Evolutionary conservation across 2,329 filamentous ascomycete genomes (phyloP).

Genomic region (Pseudocercospora fijiensis): DNA sequence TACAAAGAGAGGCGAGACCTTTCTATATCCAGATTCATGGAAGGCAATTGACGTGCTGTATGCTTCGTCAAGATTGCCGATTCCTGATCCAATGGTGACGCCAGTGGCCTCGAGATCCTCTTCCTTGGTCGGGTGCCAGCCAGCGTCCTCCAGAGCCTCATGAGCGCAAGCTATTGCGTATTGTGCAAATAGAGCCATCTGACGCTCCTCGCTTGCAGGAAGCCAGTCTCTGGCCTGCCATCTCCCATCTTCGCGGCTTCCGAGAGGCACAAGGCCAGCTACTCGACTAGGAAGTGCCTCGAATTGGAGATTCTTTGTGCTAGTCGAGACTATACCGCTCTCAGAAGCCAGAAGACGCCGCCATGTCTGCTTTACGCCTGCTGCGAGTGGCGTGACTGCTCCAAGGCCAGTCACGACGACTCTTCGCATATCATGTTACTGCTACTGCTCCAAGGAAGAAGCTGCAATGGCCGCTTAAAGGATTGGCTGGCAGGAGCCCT

Average conservation of each 20-base stretch:
- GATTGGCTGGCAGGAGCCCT: neutral
- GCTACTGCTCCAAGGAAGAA: neutral
- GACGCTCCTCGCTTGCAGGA: conserved; percentile 59
- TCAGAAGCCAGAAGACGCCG: conserved; percentile 73
- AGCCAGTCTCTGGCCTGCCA: conserved; percentile 53
- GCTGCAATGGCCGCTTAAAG: neutral
- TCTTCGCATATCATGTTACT: conserved; percentile 49
- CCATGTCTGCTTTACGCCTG: conserved; percentile 69
- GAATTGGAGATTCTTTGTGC: conserved; percentile 63
- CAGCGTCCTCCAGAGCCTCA: conserved; percentile 81
- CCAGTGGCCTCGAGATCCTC: conserved; percentile 75
- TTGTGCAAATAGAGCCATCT: conserved; percentile 89
- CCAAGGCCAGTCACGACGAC: conserved; percentile 53
- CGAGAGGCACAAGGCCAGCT: conserved; percentile 74
- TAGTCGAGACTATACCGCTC: conserved; percentile 76
- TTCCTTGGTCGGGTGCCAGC: conserved; percentile 64
- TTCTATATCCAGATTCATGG: conserved; percentile 76
- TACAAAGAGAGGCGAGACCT: conserved; percentile 90
- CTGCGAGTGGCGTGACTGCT: conserved; percentile 46
- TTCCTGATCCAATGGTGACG: conserved; percentile 90
- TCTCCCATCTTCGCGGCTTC: conserved; percentile 43
- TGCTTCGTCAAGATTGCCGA: conserved; percentile 88
- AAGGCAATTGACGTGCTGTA: conserved; percentile 80
- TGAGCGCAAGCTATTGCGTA: conserved; percentile 84
- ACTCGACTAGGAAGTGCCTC: conserved; percentile 76